Evolutionary conservation across 768 basidiomycete genomes (phyloP).

Genomic region (Naganishia friedmannii): DNA sequence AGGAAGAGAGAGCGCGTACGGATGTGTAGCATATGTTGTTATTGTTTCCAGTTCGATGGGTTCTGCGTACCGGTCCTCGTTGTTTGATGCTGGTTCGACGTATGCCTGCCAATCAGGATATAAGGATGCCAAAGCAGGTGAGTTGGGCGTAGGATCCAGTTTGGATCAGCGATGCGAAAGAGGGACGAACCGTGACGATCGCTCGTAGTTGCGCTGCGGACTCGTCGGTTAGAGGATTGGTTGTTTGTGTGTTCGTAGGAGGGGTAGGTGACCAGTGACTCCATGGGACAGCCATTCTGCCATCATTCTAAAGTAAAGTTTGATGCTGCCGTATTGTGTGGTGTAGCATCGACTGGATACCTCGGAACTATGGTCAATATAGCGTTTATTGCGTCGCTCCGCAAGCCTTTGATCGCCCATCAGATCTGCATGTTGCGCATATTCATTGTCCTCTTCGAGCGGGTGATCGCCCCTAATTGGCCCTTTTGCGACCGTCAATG

Average conservation of each 20-base stretch:
- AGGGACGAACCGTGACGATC: conserved; percentile 7
- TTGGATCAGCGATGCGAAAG: neutral
- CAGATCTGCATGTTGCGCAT: too few species aligned
- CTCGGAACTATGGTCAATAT: too few species aligned
- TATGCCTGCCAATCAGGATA: neutral
- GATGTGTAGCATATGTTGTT: conserved; percentile 10
- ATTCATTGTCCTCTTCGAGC: too few species aligned
- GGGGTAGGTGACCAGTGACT: conserved; percentile 11
- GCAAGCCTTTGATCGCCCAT: too few species aligned
- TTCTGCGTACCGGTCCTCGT: conserved; percentile 16
- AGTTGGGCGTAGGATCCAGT: neutral
- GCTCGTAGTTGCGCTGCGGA: neutral
- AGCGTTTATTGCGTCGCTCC: too few species aligned
- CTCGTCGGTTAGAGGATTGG: neutral
- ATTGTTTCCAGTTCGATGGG: conserved; percentile 22
- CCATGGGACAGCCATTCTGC: conserved; percentile 1
- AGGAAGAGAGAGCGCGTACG: neutral
- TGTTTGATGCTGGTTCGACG: conserved; percentile 12
- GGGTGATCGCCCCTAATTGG: too few species aligned
- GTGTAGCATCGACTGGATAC: too few species aligned
- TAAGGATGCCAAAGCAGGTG: neutral
- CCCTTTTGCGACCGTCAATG: too few species aligned
- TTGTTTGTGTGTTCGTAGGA: neutral
- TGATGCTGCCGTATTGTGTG: neutral
- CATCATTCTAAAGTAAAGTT: neutral